Percentiles rank a stretch among this genome's conserved stretches.
Evolutionary conservation across 2,329 filamentous ascomycete genomes (phyloP).

Genomic region (Coleophoma eucalyptorum): DNA sequence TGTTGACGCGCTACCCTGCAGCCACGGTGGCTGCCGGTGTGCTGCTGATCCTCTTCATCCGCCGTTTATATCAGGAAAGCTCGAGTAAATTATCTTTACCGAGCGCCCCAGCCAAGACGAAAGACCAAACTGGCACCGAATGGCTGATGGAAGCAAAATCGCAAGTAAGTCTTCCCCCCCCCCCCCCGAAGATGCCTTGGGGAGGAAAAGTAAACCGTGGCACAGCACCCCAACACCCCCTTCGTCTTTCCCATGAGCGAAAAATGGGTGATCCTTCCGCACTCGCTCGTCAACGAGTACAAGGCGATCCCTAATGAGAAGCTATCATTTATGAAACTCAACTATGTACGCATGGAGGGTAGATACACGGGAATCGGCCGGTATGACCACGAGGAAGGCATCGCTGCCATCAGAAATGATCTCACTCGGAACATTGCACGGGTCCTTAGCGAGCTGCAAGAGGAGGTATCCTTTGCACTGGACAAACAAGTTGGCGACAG

Average conservation of each 20-base stretch:
- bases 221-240: slow-evolving; percentile 6
- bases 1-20: neutral
- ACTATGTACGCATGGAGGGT: slow-evolving; percentile 2
- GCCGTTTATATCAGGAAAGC: neutral
- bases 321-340: slow-evolving; percentile 3
- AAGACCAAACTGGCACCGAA: neutral
- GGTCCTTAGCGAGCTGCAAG: slow-evolving; percentile 3
- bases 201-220: too few species aligned
- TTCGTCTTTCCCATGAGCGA: slow-evolving; percentile 6
- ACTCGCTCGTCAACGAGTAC: slow-evolving; percentile 6
- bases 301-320: slow-evolving; percentile 5
- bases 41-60: neutral
- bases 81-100: neutral
- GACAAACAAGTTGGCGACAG: slow-evolving; percentile 4
- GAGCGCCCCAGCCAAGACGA: neutral
- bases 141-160: neutral
- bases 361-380: slow-evolving; percentile 5
- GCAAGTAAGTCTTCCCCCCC: too few species aligned
- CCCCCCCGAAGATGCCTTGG: too few species aligned
- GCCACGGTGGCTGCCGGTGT: neutral
- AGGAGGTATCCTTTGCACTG: slow-evolving; percentile 6
- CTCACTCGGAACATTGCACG: slow-evolving; percentile 7
- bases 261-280: slow-evolving; percentile 7
- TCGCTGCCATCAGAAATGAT: slow-evolving; percentile 4
- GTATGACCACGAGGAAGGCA: neutral